Base-by-base conservation (phyloP, 306 rosid species). In the Fragaria ananassa region DNA sequence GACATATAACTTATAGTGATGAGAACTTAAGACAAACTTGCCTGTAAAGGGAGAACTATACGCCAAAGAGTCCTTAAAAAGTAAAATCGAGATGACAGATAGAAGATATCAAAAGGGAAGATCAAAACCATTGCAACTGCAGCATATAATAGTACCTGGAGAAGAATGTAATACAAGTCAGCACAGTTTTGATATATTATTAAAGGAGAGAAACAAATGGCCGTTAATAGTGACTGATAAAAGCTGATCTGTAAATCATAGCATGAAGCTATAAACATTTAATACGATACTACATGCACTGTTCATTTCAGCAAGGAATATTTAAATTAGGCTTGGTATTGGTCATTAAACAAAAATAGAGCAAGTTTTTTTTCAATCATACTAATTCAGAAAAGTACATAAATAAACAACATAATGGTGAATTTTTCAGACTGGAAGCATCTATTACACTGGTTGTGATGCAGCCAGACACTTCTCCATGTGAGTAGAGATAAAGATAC, bases 381-480 rank as follows among this genome's bases (percentile, higher is more conserved):
- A 3, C 14, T 44, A 29, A 25, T 17, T 17, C 63, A 6, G 2
- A 10, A 15, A 63, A 53, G 42, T 29, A 62, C 71, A 41, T 17
- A 31, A 19, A 70, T 35, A 46, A 62, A 70, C 61, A 61, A 35
- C 46, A 58, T n/a, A 57, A 17, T 44, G 46, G 41, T 29, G 74
- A 39, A 78, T 72, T 50, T 66, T 61, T 77, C 75, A 77, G 85
- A 81, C 84, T 84, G 91, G 97, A 91, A 85, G 93, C 97, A 79
- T 92, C 97, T 96, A 96, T 96, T 96, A 92, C 99, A 96, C 99
- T 86, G 99, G 99, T 96, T 96, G 99, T 80, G 97, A 93, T 87
- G 99, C 99, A 85, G 99, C 98, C 78, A 91, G 93, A 85, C 72
- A 96, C 99, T 93, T 96, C 99, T 80, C 98, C 99, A 50, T 85